Evolutionary conservation across 768 basidiomycete species (phyloP), one percentile per base, ranked within the genome.

Genomic region (Pleurotus sapidus): DNA sequence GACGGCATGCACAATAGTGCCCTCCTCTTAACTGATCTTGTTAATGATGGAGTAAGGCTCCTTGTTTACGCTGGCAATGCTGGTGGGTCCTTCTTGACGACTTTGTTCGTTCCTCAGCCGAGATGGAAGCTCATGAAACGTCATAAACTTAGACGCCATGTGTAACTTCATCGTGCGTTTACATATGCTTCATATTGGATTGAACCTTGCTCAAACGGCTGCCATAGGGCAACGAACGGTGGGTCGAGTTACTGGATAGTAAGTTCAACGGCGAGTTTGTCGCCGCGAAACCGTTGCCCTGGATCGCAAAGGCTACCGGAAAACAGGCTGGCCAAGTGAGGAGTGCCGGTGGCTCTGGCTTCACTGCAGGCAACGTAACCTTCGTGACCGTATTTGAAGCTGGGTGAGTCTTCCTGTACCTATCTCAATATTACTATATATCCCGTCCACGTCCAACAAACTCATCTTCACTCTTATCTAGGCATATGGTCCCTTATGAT

Each of bases 21-120:
- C 0, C 70, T 73, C 30, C 78, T 97, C 9, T 77, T 98, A 9
- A 88, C 91, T 2, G 86, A 89, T 43, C 77, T 99, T 40, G 75
- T 99, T 45, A 81, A 93, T 50, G 83, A 86, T 39, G 95, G 94
- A 4, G 78, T 99, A 40, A 76, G 92, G 55, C 72, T 99, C 46
- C 74, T 98, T 27, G 85, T 98, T 42, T 98, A 97, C 66, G 93
- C 95, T 58, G 95, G 91, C n/a, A 88, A 89, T 61, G 89, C 91
- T 64, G 77, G 89, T 88, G 62, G 60, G 84, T 77, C 17, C 4
- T 40, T 7, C 20, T 57, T 9, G 30, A 34, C 9, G 30, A 34
- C 30, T 34, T 34, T 11, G 30, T 34, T 34, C 30, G 30, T 34
- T 34, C 30, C 30, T 11, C 4, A 34, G 30, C 9, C 30, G 30